Evolutionary conservation across 495 filamentous ascomycete species (phyloP), one percentile per base, ranked within the genome.

Genomic region (Ramalina intermedia): DNA sequence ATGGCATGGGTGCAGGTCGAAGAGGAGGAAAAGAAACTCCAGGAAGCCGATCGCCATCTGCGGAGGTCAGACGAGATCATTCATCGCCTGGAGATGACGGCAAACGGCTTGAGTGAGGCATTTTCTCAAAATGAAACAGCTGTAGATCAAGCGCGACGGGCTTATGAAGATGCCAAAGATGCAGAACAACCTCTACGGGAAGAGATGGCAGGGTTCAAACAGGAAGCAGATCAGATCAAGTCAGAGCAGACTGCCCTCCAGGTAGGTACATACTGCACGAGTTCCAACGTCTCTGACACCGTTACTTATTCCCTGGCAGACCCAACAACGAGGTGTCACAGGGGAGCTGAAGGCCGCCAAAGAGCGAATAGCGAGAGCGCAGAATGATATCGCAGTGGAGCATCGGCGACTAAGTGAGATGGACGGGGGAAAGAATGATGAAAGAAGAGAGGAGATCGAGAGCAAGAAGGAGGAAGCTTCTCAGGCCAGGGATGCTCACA

Each of bases 1-100:
- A 66, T 85, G 66, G 80, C 73, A 27, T 90, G 85, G 85, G 69
- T 74, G 23, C 82, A 86, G 53, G 84, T 89, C 2, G 72, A 76
- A 53, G 69, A 75, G 47, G 60, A 70, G 57, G 75, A 78, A 55
- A 46, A 71, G 66, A 62, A 60, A n/a, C 55, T 68, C 24, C 63
- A 63, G 24, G 49, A 49, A 16, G 44, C 68, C 7, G 49, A 60
- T 18, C 43, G 58, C 6, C 61, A 71, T 41, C 39, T 76, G 20
- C 40, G 49, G 4, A 58, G 60, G 41, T 55, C 60, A 0, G 62
- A 74, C n/a, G 53, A 63, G 7, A 57, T 55, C 18, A 75, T 81
- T 47, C 43, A 48, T 5, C 55, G 52, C 2, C 63, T 67, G 21
- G 67, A 74, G 50, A 62, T 65, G 29, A 64, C 58, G 41, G 57